Conservation (phyloP, 768 basidiomycete genomes). For the Roridomyces roridus region DNA sequence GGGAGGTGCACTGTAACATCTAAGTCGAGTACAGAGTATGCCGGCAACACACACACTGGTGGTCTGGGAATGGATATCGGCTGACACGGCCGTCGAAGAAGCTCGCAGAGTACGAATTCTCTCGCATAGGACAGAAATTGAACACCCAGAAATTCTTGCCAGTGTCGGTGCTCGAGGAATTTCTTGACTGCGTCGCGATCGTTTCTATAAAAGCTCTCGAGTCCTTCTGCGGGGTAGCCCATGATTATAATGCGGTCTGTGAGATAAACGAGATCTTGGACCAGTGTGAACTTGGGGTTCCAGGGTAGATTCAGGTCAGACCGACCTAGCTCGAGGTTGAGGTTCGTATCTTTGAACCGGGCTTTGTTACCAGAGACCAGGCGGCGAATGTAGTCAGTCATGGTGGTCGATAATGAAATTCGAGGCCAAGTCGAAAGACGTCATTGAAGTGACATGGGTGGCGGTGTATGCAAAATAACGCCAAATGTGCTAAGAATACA, state of each 20-base stretch:
- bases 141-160: slow-evolving; percentile 85
- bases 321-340: slow-evolving; percentile 75
- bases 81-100: slow-evolving; percentile 79
- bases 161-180: slow-evolving; percentile 77
- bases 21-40: not conserved
- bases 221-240: slow-evolving; percentile 84
- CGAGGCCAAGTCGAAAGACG: not conserved
- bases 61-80: slow-evolving; percentile 89
- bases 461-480: too few species aligned
- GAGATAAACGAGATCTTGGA: slow-evolving; percentile 72
- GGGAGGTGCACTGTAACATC: slow-evolving; percentile 67
- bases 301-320: not conserved
- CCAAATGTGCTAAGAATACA: not conserved
- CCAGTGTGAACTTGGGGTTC: slow-evolving; percentile 7
- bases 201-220: slow-evolving; percentile 85
- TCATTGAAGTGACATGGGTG: too few species aligned
- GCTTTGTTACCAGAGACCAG: slow-evolving; percentile 86
- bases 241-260: slow-evolving; percentile 79
- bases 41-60: slow-evolving; percentile 64
- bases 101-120: slow-evolving; percentile 77
- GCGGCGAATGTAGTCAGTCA: slow-evolving; percentile 72
- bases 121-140: slow-evolving; percentile 84
- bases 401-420: slow-evolving; percentile 29
- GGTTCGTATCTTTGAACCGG: slow-evolving; percentile 70
- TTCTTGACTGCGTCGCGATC: slow-evolving; percentile 73